Conservation (phyloP, 192 early-diverging fungal genomes). For the Coemansia pectinata region DNA sequence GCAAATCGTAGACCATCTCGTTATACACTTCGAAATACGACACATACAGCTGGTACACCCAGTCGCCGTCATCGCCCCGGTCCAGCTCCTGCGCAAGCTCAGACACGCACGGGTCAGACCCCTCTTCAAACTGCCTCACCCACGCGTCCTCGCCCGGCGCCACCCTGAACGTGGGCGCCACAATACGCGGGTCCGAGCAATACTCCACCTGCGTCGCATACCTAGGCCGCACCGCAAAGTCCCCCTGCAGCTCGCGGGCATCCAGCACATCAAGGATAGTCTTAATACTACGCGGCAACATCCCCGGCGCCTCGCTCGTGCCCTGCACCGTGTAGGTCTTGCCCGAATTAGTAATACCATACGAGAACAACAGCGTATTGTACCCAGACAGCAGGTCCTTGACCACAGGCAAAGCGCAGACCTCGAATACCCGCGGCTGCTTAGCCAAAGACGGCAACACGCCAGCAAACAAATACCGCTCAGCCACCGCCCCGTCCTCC, state of each 20-base stretch:
- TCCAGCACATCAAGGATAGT: slow-evolving; percentile 61
- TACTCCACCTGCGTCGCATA: slow-evolving; percentile 50
- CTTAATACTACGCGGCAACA: slow-evolving; percentile 62
- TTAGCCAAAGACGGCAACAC: slow-evolving; percentile 54
- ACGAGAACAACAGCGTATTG: slow-evolving; percentile 68
- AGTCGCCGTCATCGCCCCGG: slow-evolving; percentile 12
- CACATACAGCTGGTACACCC: slow-evolving; percentile 82
- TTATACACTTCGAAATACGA: slow-evolving; percentile 91
- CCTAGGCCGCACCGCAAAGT: slow-evolving; percentile 18
- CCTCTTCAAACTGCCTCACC: slow-evolving; percentile 16
- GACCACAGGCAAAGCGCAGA: slow-evolving; percentile 61
- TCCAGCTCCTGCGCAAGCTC: slow-evolving; percentile 27
- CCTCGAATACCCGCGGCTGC: slow-evolving; percentile 62
- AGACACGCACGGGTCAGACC: neutral
- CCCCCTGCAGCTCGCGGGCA: slow-evolving; percentile 31
- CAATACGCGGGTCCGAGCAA: slow-evolving; percentile 42
- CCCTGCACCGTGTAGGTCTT: slow-evolving; percentile 72
- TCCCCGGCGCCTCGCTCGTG: slow-evolving; percentile 45
- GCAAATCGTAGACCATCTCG: slow-evolving; percentile 83
- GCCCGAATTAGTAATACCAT: slow-evolving; percentile 71
- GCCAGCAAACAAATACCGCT: slow-evolving; percentile 61
- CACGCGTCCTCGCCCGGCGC: slow-evolving; percentile 52
- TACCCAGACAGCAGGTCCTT: slow-evolving; percentile 58
- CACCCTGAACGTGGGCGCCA: slow-evolving; percentile 25
- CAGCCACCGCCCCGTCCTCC: slow-evolving; percentile 11